These are phyloP conservation scores for Begonia fuchsioides DNA, from an alignment of 306 rosid species.

Conservation along the genomic window DNA sequence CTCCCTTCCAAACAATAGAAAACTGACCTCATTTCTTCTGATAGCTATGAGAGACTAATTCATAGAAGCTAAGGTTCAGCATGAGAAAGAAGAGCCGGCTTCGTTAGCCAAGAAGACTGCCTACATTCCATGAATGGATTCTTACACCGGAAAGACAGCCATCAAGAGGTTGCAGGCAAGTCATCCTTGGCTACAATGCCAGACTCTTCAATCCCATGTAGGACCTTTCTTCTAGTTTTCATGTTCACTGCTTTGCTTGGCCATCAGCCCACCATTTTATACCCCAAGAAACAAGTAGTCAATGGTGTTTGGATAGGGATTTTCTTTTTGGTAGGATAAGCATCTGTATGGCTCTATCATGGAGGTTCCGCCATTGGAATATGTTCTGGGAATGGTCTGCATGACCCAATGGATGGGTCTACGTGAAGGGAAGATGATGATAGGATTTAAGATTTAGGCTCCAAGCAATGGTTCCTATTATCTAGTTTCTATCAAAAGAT, in stretches of 20 bases:
- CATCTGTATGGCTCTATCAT: neutral
- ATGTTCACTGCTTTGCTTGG: neutral
- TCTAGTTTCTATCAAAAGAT: no score
- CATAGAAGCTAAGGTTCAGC: constrained; percentile 26
- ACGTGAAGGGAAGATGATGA: neutral
- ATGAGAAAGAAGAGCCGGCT: constrained; percentile 33
- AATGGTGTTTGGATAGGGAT: no score
- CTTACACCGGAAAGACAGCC: neutral
- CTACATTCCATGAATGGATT: constrained; percentile 18
- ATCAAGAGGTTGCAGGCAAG: constrained; percentile 23
- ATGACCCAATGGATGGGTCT: constrained; percentile 1
- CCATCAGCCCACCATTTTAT: neutral
- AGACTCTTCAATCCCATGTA: constrained; percentile 39
- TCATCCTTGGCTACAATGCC: constrained; percentile 59
- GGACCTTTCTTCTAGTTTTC: constrained; percentile 25
- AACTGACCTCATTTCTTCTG: no score
- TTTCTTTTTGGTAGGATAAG: neutral
- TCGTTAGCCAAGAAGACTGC: constrained; percentile 51
- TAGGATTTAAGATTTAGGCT: neutral
- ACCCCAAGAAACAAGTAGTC: no score
- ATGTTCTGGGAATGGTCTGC: constrained; percentile 1
- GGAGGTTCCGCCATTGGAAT: neutral
- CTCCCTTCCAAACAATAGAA: no score
- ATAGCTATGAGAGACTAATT: no score
- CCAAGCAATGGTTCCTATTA: no score